phyloP scores from a whole-genome alignment of 805 yeast species.

The Zygosaccharomyces lentus region DNA sequence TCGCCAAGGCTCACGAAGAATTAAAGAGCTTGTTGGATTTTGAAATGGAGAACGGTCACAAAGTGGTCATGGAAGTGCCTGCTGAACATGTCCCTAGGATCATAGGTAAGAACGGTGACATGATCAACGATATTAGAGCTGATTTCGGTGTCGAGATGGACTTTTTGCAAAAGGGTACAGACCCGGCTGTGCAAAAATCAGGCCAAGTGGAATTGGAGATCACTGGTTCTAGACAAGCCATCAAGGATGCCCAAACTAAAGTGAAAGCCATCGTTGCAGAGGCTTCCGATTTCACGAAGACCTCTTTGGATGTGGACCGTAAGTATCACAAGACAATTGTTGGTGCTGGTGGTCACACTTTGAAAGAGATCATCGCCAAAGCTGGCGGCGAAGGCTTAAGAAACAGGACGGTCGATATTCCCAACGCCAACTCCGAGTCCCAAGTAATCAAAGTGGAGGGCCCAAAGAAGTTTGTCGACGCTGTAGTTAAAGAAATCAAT shows the following conservation, averaged over 20 bases:
- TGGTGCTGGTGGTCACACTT: conserved; percentile 72
- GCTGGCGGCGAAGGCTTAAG: conserved; percentile 66
- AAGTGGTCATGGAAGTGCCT: conserved; percentile 62
- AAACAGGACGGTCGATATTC: conserved; percentile 47
- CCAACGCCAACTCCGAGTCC: conserved; percentile 59
- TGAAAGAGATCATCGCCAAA: conserved; percentile 65
- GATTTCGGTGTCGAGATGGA: conserved; percentile 50
- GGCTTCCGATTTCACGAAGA: conserved; percentile 56
- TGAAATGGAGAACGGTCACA: conserved; percentile 81
- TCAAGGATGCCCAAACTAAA: conserved; percentile 63
- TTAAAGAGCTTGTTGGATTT: conserved; percentile 75
- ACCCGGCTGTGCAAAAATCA: conserved; percentile 41
- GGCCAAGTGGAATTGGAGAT: conserved; percentile 62
- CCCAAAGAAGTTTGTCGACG: conserved; percentile 65
- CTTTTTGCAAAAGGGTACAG: conserved; percentile 38
- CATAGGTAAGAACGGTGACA: conserved; percentile 86
- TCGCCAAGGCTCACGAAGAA: conserved; percentile 76
- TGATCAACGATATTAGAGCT: conserved; percentile 73
- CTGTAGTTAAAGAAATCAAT: conserved; percentile 58
- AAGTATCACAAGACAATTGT: conserved; percentile 70
- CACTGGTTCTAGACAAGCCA: conserved; percentile 71
- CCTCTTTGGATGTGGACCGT: conserved; percentile 61
- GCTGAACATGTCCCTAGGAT: conserved; percentile 71
- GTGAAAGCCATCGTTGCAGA: conserved; percentile 62
- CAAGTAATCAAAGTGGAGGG: conserved; percentile 64